A percentile compares a stretch with the other conserved stretches of the same genome.
Conservation (phyloP, 768 basidiomycete genomes). For the Lyophyllum semitale region DNA sequence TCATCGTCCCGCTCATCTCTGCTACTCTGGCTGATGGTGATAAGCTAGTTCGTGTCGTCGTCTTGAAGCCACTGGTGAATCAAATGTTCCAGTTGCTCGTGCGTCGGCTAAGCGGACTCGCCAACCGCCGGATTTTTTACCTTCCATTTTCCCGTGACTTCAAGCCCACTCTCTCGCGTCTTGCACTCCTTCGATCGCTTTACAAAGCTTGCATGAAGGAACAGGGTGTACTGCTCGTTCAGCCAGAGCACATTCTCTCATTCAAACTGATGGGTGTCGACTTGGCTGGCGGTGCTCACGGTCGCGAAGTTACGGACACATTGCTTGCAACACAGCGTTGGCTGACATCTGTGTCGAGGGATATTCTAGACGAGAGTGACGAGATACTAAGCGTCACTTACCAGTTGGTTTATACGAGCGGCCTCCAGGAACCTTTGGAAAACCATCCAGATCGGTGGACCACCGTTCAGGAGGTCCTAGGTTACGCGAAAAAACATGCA, state of each 20-base stretch:
- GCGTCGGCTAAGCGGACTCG: conserved; percentile 43
- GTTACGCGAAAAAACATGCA: conserved; percentile 22
- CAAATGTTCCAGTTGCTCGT: conserved; percentile 55
- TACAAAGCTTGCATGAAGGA: conserved; percentile 37
- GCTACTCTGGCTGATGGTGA: conserved; percentile 42
- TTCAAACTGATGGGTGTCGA: conserved; percentile 50
- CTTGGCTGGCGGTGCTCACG: conserved; percentile 8
- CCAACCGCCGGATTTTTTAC: conserved; percentile 47
- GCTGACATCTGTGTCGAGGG: conserved; percentile 29
- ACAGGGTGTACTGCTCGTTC: conserved; percentile 47
- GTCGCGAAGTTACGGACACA: background rate
- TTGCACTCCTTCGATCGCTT: conserved; percentile 28
- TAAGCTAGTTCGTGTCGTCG: conserved; percentile 48
- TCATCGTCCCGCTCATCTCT: conserved; percentile 49
- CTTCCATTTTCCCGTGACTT: conserved; percentile 51
- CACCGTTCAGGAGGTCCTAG: conserved; percentile 38
- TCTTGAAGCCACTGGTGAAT: conserved; percentile 45
- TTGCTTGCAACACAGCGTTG: conserved; percentile 30
- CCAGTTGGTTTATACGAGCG: conserved; percentile 50
- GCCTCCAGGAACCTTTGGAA: conserved; percentile 36
- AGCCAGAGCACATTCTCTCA: conserved; percentile 58
- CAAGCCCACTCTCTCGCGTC: conserved; percentile 15
- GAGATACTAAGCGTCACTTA: conserved; percentile 49
- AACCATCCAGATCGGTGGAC: conserved; percentile 45
- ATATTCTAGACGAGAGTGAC: conserved; percentile 49